Percentiles rank a stretch among this genome's conserved stretches.
These are phyloP conservation scores for Botrytis squamosa DNA, from an alignment of 2,329 filamentous ascomycete genomes.

Conservation along the genomic window DNA sequence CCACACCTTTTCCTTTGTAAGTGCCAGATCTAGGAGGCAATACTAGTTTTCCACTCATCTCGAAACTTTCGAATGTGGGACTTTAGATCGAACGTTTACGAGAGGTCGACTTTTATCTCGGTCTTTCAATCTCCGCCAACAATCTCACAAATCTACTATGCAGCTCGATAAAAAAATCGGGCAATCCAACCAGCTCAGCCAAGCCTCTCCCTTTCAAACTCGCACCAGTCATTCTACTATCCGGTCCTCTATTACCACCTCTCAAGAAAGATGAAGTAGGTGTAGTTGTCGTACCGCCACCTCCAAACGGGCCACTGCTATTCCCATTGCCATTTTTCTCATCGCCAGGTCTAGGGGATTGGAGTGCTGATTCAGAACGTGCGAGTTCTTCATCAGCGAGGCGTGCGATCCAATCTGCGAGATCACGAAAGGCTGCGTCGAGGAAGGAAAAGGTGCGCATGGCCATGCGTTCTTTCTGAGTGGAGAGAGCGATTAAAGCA, in stretches of 20 bases:
- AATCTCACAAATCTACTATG: constrained; percentile 63
- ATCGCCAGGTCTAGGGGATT: constrained; percentile 15
- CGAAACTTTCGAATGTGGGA: not conserved
- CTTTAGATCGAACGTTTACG: not conserved
- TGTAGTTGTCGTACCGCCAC: constrained; percentile 17
- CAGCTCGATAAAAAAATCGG: constrained; percentile 67
- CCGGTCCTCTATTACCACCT: constrained; percentile 32
- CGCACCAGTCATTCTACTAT: constrained; percentile 43
- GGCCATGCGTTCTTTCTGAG: constrained; percentile 61
- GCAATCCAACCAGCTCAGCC: constrained; percentile 63
- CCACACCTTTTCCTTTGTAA: not conserved
- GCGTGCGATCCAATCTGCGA: constrained; percentile 64
- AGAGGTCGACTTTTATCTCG: constrained; percentile 8
- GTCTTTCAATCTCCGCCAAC: constrained; percentile 52
- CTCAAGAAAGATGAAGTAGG: constrained; percentile 34
- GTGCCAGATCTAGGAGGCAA: not conserved
- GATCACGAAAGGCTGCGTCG: constrained; percentile 60
- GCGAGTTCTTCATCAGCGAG: constrained; percentile 64
- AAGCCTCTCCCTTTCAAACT: constrained; percentile 60
- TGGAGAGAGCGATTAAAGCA: constrained; percentile 64
- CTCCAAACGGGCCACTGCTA: constrained; percentile 10
- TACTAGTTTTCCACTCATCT: not conserved
- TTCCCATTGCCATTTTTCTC: constrained; percentile 22
- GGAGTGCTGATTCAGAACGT: constrained; percentile 34
- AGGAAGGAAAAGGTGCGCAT: constrained; percentile 66